Evolutionary conservation across 208 protist species (phyloP), one percentile per base, ranked within the genome.

Genomic region (Balamuthia mandrillaris): DNA sequence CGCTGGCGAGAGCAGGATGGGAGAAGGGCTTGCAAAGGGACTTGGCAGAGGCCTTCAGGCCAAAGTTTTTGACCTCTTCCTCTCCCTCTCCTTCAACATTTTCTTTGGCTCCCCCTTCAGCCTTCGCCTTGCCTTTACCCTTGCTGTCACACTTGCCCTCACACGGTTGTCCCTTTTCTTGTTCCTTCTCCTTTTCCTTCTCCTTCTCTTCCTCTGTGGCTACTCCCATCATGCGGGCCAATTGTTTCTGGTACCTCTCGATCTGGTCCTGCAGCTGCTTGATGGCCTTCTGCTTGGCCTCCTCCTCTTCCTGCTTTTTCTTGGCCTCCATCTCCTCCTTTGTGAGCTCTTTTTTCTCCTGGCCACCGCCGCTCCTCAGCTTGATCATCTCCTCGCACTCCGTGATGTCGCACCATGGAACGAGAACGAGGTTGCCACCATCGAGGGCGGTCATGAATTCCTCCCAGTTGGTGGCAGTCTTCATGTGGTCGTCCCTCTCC

Each of bases 21-120:
- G 95, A 88, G 72, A 97, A 96, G 44, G 97, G 97, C 82, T 98
- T 97, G 92, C 97, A 99, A 7, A 99, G 93, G 51, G 93, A 94
- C 92, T 99, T 99, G 74, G 96, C 97, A 27, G 95, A 96, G 94
- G 97, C 97, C 82, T 95, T 95, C 16, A 96, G 95, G 18, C 95
- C 95, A 5, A 77, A 77, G 44, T 45, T 45, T 18, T 95, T 91
- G 18, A 88, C 88, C 61, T 97, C 96, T 63, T 95, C 95, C 56
- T 88, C 51, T 52, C 47, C 70, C 7, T 81, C 70, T 27, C 31
- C n/a, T n/a, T n/a, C 42, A n/a, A n/a, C n/a, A n/a, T n/a, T n/a
- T 39, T 85, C 58, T 58, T 85, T 65, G 45, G 42, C 49, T 58
- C 70, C 27, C 33, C 29, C 79, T 14, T 2, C 51, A 33, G 65